These are phyloP conservation scores for Moesziomyces globuligerus DNA, from an alignment of 1,284 basidiomycete species.

Conservation along the genomic window DNA sequence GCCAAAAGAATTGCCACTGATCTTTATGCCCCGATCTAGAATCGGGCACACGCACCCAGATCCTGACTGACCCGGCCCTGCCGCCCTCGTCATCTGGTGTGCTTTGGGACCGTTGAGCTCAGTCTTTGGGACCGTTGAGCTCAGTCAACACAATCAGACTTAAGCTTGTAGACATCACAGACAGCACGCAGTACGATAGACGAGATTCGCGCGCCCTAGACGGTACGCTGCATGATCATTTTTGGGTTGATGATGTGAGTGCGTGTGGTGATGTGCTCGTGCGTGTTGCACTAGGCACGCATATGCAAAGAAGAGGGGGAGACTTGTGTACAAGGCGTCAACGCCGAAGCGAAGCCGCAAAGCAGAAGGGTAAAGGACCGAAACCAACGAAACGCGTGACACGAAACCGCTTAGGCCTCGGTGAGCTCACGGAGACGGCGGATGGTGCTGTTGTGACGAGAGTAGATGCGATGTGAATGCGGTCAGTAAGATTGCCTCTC, in stretches of 20 bases:
- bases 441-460: conserved; percentile 61
- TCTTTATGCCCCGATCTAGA: too few species aligned
- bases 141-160: too few species aligned
- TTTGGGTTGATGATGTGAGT: conserved; percentile 14
- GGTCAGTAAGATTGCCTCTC: conserved; percentile 10
- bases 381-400: conserved; percentile 1
- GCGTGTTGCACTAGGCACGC: not conserved
- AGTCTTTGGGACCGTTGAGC: too few species aligned
- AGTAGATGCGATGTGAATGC: not conserved
- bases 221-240: not conserved
- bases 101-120: conserved; percentile 14
- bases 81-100: too few species aligned
- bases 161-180: not conserved
- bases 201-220: not conserved
- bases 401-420: conserved; percentile 59
- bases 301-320: conserved; percentile 1
- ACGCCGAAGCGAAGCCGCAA: conserved; percentile 12
- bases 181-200: not conserved
- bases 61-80: too few species aligned
- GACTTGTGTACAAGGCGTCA: conserved; percentile 45
- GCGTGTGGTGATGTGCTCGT: conserved; percentile 13
- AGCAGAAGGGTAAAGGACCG: conserved; percentile 7
- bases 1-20: too few species aligned
- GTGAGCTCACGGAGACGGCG: conserved; percentile 67
- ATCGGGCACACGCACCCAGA: too few species aligned